A percentile compares a stretch with the other conserved stretches of the same genome.
Conservation (phyloP, 768 basidiomycete genomes). For the Asterophora lycoperdoides region DNA sequence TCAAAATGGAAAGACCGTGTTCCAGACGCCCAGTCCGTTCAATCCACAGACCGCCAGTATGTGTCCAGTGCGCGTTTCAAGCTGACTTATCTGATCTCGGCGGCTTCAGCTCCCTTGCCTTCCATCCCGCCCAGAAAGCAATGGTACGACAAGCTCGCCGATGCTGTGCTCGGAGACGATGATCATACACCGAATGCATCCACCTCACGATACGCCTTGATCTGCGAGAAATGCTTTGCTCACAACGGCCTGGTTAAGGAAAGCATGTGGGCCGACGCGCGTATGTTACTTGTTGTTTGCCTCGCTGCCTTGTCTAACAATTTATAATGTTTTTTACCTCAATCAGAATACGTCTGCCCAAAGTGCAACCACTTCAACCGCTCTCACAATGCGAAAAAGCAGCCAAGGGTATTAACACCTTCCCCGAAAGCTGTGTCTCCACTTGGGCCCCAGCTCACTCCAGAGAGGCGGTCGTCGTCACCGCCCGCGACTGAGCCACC, state of each 20-base stretch:
- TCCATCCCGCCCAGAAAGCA: constrained; percentile 56
- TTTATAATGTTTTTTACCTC: background rate
- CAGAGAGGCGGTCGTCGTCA: too few species aligned
- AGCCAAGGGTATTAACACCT: constrained; percentile 13
- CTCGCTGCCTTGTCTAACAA: background rate
- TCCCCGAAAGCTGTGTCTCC: too few species aligned
- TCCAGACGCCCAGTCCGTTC: constrained; percentile 6
- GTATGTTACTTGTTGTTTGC: constrained; percentile 31
- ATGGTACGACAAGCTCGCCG: constrained; percentile 87
- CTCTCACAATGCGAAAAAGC: constrained; percentile 35
- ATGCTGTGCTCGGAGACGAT: constrained; percentile 81
- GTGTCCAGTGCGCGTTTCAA: background rate
- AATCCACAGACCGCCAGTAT: constrained; percentile 7
- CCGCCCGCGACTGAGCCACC: too few species aligned
- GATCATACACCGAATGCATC: constrained; percentile 41
- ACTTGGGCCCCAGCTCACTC: too few species aligned
- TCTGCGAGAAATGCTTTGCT: constrained; percentile 81
- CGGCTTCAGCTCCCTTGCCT: constrained; percentile 23
- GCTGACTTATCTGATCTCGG: background rate
- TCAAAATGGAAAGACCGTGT: constrained; percentile 14
- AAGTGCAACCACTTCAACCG: constrained; percentile 84
- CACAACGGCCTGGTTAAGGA: constrained; percentile 90
- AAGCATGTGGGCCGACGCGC: constrained; percentile 73
- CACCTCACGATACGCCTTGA: constrained; percentile 70
- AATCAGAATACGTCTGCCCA: constrained; percentile 76